These are phyloP conservation scores for Gentiana dahurica DNA, from an alignment of 257 asterid genomes.

Conservation along the genomic window DNA sequence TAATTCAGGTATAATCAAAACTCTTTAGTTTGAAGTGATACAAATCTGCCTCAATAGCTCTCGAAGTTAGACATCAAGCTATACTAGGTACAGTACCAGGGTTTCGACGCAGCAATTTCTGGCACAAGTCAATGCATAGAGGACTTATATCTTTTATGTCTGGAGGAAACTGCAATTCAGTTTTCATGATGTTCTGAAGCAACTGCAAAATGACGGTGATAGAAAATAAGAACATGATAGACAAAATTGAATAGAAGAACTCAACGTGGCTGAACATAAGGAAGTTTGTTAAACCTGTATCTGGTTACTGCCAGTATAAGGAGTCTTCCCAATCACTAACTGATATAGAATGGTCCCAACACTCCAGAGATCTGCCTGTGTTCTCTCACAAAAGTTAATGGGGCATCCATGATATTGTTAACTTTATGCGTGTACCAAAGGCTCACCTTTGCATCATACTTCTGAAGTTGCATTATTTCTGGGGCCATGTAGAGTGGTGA, in stretches of 20 bases:
- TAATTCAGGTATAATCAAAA: constrained; percentile 2
- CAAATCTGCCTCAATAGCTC: background rate
- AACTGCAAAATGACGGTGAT: constrained; percentile 39
- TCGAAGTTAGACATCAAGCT: constrained; percentile 4
- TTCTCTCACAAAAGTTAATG: constrained; percentile 25
- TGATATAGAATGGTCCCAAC: constrained; percentile 86
- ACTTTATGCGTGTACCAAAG: constrained; percentile 9
- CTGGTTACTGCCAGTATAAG: constrained; percentile 67
- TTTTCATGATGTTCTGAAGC: constrained; percentile 74
- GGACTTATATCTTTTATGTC: constrained; percentile 51
- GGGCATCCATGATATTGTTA: constrained; percentile 9
- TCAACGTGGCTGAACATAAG: constrained; percentile 5
- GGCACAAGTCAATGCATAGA: constrained; percentile 65
- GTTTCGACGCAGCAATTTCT: constrained; percentile 59
- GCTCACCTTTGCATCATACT: constrained; percentile 88
- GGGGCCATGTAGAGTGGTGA: constrained; percentile 99
- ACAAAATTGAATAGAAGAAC: constrained; percentile 4
- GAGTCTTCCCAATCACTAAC: constrained; percentile 79
- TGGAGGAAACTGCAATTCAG: constrained; percentile 65
- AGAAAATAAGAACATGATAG: constrained; percentile 10
- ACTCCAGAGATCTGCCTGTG: constrained; percentile 98
- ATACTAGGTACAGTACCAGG: constrained; percentile 45
- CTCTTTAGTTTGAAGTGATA: background rate
- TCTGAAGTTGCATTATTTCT: constrained; percentile 76
- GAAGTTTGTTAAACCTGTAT: constrained; percentile 40